Conservation (phyloP, 306 rosid genomes). For the Geum urbanum region DNA sequence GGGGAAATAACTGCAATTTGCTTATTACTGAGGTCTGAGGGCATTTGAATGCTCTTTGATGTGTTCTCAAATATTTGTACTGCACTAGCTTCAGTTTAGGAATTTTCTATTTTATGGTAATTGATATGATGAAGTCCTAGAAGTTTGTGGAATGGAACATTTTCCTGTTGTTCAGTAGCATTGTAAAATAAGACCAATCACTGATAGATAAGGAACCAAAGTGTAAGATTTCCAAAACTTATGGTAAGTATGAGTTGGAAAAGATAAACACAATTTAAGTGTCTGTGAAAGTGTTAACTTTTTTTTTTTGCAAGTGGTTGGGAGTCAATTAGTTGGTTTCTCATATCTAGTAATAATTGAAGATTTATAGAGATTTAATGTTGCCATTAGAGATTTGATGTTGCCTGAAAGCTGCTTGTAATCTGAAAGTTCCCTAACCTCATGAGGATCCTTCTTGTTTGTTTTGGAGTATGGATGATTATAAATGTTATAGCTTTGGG, state of each 20-base stretch:
- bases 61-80: background rate
- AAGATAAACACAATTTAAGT: background rate
- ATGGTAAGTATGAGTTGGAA: background rate
- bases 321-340: background rate
- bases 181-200: background rate
- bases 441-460: slow-evolving; percentile 6
- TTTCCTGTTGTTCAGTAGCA: background rate
- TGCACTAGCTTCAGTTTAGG: background rate
- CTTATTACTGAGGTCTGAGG: background rate
- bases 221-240: background rate
- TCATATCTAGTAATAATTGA: background rate
- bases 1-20: background rate
- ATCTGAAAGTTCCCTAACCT: background rate
- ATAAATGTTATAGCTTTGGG: background rate
- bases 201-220: background rate
- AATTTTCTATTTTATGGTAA: background rate
- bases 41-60: background rate
- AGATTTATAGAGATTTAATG: background rate
- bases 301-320: background rate
- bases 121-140: background rate
- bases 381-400: background rate
- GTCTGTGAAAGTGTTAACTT: no score
- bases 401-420: background rate
- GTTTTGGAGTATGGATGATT: background rate
- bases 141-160: slow-evolving; percentile 1